These are phyloP conservation scores for Ramaria sp. DNA, from an alignment of 768 basidiomycete genomes.

Conservation along the genomic window DNA sequence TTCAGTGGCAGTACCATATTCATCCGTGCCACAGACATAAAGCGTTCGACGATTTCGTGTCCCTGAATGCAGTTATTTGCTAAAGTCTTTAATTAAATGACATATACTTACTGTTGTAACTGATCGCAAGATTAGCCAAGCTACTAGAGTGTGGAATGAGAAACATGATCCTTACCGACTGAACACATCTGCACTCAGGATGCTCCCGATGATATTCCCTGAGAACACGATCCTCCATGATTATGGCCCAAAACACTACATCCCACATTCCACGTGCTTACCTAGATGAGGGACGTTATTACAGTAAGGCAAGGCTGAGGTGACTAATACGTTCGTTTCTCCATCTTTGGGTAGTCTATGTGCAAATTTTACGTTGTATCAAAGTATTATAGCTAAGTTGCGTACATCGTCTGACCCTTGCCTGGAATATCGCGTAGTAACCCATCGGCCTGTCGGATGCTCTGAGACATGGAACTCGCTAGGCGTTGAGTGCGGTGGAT, in stretches of 20 bases:
- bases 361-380: slow-evolving; percentile 3
- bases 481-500: neutral
- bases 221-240: slow-evolving; percentile 1
- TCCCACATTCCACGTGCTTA: slow-evolving; percentile 23
- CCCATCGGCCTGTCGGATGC: slow-evolving; percentile 31
- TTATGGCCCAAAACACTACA: neutral
- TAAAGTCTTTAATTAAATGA: too few relatives aligned
- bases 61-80: slow-evolving; percentile 19
- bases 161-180: slow-evolving; percentile 57
- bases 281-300: slow-evolving; percentile 97
- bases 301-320: slow-evolving; percentile 91
- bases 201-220: slow-evolving; percentile 93
- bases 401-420: slow-evolving; percentile 34
- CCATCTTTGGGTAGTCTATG: slow-evolving; percentile 69
- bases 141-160: neutral
- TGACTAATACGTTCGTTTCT: slow-evolving; percentile 81
- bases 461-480: slow-evolving; percentile 22
- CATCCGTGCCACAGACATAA: slow-evolving; percentile 96
- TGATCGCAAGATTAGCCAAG: slow-evolving; percentile 8
- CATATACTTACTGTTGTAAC: slow-evolving; percentile 18
- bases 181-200: slow-evolving; percentile 93
- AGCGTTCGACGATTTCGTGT: slow-evolving; percentile 82
- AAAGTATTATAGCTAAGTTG: neutral
- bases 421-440: slow-evolving; percentile 33
- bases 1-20: slow-evolving; percentile 99